Percentiles rank a stretch among this genome's conserved stretches.
These are phyloP conservation scores for Tylopilus balloui DNA, from an alignment of 768 basidiomycete species.

Conservation along the genomic window DNA sequence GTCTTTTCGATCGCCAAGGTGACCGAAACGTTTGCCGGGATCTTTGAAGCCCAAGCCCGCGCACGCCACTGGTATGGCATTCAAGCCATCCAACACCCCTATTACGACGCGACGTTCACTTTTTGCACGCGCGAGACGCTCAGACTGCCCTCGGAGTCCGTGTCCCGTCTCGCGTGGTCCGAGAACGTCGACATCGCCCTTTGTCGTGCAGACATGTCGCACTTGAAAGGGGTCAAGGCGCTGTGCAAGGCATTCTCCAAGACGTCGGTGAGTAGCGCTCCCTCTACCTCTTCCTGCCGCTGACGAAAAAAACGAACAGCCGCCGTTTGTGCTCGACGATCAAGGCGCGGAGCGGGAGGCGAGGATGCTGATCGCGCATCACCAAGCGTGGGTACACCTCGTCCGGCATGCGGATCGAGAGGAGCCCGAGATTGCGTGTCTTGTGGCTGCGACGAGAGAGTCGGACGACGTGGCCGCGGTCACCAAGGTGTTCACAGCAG, in stretches of 20 bases:
- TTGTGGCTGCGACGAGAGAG: constrained; percentile 66
- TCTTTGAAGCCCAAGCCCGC: constrained; percentile 45
- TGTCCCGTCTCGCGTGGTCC: background rate
- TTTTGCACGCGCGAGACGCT: constrained; percentile 48
- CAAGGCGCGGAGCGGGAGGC: constrained; percentile 50
- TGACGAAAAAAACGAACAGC: constrained; percentile 31
- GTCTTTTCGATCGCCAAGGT: constrained; percentile 55
- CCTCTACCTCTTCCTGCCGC: background rate
- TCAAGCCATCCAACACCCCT: constrained; percentile 37
- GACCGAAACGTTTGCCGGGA: constrained; percentile 40
- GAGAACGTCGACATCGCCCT: constrained; percentile 25
- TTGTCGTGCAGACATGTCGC: constrained; percentile 31
- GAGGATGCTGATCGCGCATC: constrained; percentile 38
- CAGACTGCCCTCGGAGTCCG: constrained; percentile 1
- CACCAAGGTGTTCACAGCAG: constrained; percentile 67
- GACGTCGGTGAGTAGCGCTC: constrained; percentile 54
- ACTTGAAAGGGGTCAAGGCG: constrained; percentile 34
- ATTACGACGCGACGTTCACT: constrained; percentile 60
- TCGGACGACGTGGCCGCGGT: constrained; percentile 55
- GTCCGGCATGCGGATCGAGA: constrained; percentile 24
- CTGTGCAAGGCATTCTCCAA: constrained; percentile 55
- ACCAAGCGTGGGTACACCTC: constrained; percentile 58
- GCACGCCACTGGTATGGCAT: background rate
- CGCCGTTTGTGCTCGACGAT: constrained; percentile 48
- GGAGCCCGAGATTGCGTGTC: constrained; percentile 49